Evolutionary conservation across 306 rosid genomes (phyloP).

Genomic region (Herpetospermum pedunculosum): DNA sequence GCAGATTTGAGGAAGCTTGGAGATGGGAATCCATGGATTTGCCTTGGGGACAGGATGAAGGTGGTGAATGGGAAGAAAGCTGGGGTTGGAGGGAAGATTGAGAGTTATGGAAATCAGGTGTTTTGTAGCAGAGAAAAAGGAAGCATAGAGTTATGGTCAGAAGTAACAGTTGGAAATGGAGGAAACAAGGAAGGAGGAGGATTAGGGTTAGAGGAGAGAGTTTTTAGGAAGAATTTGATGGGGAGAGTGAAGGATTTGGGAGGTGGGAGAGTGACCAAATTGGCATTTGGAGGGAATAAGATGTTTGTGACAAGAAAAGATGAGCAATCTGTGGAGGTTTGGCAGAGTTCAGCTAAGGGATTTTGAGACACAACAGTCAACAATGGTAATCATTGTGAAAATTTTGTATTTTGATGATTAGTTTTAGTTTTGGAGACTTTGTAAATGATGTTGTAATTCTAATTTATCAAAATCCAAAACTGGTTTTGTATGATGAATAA

Average conservation of each 20-base stretch:
- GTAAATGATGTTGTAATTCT: neutral
- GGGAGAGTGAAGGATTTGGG: conserved; percentile 73
- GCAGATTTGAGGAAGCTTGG: conserved; percentile 54
- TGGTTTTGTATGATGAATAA: neutral
- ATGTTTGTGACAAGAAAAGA: conserved; percentile 79
- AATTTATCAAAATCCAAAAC: neutral
- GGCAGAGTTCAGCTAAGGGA: conserved; percentile 67
- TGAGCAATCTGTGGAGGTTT: conserved; percentile 73
- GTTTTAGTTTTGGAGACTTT: neutral
- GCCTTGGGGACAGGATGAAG: conserved; percentile 53
- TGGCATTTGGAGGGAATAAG: conserved; percentile 80
- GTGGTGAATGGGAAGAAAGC: conserved; percentile 57
- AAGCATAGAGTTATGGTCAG: conserved; percentile 72
- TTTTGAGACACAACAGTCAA: conserved; percentile 26
- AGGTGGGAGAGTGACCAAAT: conserved; percentile 43
- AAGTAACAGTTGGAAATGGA: conserved; percentile 37
- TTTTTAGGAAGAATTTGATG: conserved; percentile 28
- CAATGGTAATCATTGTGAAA: neutral
- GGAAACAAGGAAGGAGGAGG: conserved; percentile 13
- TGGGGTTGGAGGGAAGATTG: conserved; percentile 68
- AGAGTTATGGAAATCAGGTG: conserved; percentile 71
- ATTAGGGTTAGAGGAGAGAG: conserved; percentile 24
- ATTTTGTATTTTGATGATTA: neutral
- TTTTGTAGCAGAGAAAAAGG: conserved; percentile 78
- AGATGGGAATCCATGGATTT: conserved; percentile 47